Evolutionary conservation across 1,284 basidiomycete genomes (phyloP).

Genomic region (Pseudozyma sp.): DNA sequence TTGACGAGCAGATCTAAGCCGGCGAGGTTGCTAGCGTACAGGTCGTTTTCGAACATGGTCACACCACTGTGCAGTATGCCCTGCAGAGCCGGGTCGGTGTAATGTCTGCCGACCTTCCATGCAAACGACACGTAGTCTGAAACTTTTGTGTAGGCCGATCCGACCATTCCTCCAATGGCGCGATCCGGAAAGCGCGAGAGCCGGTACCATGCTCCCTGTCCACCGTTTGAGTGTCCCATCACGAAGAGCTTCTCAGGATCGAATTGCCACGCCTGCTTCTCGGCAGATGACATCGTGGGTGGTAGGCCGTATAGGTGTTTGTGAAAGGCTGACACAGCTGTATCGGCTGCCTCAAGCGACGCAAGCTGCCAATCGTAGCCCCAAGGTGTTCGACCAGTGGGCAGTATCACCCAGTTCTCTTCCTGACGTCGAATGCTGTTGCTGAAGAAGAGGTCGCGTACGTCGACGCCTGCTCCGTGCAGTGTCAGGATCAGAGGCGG

Average conservation of each 20-base stretch:
- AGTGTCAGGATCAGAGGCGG: conserved; percentile 76
- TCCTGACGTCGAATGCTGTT: conserved; percentile 74
- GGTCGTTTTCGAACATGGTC: conserved; percentile 85
- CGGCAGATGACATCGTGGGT: conserved; percentile 11
- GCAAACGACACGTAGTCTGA: conserved; percentile 83
- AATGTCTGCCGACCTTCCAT: conserved; percentile 75
- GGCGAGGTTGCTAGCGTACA: conserved; percentile 81
- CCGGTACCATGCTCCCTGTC: conserved; percentile 86
- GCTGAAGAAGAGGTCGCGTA: conserved; percentile 68
- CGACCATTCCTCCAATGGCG: conserved; percentile 72
- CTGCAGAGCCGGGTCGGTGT: conserved; percentile 79
- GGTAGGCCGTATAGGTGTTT: conserved; percentile 34
- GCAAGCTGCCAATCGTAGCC: conserved; percentile 87
- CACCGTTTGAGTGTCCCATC: conserved; percentile 91
- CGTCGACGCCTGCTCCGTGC: conserved; percentile 83
- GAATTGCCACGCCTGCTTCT: conserved; percentile 26
- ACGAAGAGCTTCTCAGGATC: conserved; percentile 72
- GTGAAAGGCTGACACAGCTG: conserved; percentile 73
- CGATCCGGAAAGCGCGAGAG: conserved; percentile 81
- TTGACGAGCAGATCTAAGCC: conserved; percentile 78
- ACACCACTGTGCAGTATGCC: conserved; percentile 79
- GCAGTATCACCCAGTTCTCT: conserved; percentile 78
- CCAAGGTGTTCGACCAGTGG: conserved; percentile 75
- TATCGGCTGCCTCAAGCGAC: conserved; percentile 76
- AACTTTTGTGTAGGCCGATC: conserved; percentile 70